Base-by-base conservation (phyloP, 257 asterid genomes). In the Anisodus acutangulus region DNA sequence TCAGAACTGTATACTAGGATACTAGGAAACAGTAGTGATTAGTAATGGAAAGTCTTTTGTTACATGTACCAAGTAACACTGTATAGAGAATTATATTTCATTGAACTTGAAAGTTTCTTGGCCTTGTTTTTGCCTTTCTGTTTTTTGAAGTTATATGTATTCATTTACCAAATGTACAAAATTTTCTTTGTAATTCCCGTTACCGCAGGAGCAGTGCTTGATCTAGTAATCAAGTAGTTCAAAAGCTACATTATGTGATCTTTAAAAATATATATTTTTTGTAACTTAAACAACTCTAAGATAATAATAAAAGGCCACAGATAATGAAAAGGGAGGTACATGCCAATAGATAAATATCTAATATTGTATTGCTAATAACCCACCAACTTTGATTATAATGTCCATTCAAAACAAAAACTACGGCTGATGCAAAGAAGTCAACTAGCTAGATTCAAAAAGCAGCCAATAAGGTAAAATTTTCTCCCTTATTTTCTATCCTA, bases 161-260 rank as follows among this genome's bases (percentile, higher is more conserved):
- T 35, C 74, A 67, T 67, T 35, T 11, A 35, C 10, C 16, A 67
- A 67, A 67, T 67, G 78, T 41, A 41, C 8, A 39, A 15, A 39
- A 0, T 39, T 39, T 12, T 11, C 15, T 43, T 71, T 0, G 79
- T 45, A 71, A 35, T 71, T 43, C 22, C 58, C 17, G 1, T 0
- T 43, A n/a, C 58, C 45, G n/a, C 58, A n/a, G 80, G n/a, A 72
- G 41, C 22, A 43, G 59, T 57, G 17, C 80, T 72, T 72, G 59
- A 45, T 71, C 79, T 15, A 71, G 17, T 45, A 9, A 71, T 17
- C 51, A 16, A 9, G 51, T 63, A 69, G 53, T 68, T 39, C 54
- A 39, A 69, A 69, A 39, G 55, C 5, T 43, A 57, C 57, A 71
- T 41, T n/a, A 72, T 47, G 80, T 47, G 59, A 47, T 49, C 60